These are phyloP conservation scores for Fonsecaea erecta DNA, from an alignment of 2,329 filamentous ascomycete species.

Conservation along the genomic window DNA sequence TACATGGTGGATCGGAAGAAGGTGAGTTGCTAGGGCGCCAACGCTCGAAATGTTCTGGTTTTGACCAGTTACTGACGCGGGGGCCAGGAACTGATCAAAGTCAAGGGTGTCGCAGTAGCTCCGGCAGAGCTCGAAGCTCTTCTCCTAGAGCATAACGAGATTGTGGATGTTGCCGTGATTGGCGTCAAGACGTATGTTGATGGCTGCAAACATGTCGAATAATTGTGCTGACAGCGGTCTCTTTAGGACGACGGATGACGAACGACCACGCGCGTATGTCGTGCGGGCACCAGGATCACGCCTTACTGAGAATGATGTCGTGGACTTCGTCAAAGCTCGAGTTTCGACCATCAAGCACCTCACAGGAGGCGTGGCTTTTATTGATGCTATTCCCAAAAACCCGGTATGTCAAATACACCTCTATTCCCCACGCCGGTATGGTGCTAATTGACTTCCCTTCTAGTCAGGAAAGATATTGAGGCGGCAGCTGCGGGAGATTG, in stretches of 20 bases:
- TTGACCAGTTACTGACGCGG: background rate
- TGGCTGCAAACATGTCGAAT: background rate
- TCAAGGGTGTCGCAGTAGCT: constrained; percentile 58
- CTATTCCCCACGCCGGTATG: background rate
- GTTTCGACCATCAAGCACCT: constrained; percentile 54
- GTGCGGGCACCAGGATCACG: constrained; percentile 44
- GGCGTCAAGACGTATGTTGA: constrained; percentile 46
- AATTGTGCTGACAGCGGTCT: background rate
- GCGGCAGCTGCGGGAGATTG: constrained; percentile 37
- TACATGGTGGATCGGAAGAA: constrained; percentile 95
- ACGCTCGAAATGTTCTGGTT: too few relatives aligned
- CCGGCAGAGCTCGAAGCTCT: constrained; percentile 55
- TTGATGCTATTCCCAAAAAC: constrained; percentile 55
- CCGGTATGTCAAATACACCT: constrained; percentile 16
- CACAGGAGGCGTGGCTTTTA: constrained; percentile 52
- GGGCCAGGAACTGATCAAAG: constrained; percentile 54
- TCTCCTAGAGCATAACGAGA: constrained; percentile 50
- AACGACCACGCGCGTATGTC: constrained; percentile 36
- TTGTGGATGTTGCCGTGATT: constrained; percentile 54
- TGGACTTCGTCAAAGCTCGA: constrained; percentile 48
- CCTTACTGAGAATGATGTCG: constrained; percentile 47
- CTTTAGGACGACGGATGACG: constrained; percentile 37
- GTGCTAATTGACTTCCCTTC: background rate
- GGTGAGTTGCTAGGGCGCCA: constrained; percentile 43
- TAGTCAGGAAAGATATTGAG: constrained; percentile 54